phyloP scores from a whole-genome alignment of 177 flowering plant species.

The Vitis hybrid region DNA sequence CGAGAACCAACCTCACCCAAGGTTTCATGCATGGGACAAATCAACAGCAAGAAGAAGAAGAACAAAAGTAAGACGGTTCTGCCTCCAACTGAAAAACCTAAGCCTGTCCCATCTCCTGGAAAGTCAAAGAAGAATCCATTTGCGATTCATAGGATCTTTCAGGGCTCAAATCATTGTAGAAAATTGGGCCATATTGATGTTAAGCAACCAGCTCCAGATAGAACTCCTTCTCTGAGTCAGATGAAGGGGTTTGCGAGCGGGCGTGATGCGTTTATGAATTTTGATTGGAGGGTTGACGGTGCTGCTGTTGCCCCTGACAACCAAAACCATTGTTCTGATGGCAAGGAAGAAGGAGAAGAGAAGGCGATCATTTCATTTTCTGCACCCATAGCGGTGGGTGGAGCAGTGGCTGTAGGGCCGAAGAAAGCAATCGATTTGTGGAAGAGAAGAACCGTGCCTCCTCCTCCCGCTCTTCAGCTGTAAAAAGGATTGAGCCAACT shows the following conservation, averaged over 20 bases:
- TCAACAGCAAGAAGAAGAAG: slow-evolving; percentile 17
- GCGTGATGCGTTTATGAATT: slow-evolving; percentile 23
- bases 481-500: background rate
- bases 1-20: slow-evolving; percentile 34
- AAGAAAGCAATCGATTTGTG: slow-evolving; percentile 31
- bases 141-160: background rate
- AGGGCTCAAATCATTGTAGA: background rate
- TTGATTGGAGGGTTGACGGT: slow-evolving; percentile 25
- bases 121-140: slow-evolving; percentile 2
- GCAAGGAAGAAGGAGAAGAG: slow-evolving; percentile 9
- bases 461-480: slow-evolving; percentile 25
- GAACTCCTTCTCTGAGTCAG: slow-evolving; percentile 18
- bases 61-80: background rate
- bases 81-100: background rate
- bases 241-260: slow-evolving; percentile 29
- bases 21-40: slow-evolving; percentile 36
- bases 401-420: slow-evolving; percentile 9
- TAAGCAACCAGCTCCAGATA: background rate
- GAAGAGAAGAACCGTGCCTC: slow-evolving; percentile 29
- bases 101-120: background rate
- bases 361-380: slow-evolving; percentile 12
- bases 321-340: slow-evolving; percentile 4
- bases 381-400: slow-evolving; percentile 5
- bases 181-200: background rate
- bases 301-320: slow-evolving; percentile 8